Conservation (phyloP, 306 rosid species). For the Cicer cuneatum region DNA sequence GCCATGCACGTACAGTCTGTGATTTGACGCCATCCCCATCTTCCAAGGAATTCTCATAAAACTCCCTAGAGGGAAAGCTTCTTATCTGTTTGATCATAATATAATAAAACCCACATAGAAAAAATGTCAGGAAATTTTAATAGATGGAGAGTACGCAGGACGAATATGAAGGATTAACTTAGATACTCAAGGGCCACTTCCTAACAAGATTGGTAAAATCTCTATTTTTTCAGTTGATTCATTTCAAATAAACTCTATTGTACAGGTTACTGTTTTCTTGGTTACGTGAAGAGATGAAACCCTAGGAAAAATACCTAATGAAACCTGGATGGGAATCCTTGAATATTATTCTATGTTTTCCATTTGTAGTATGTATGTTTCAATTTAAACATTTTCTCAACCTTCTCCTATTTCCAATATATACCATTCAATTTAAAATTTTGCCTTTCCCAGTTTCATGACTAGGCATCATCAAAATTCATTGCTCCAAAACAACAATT, state of each 20-base stretch:
- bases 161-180: constrained; percentile 6
- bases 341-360: constrained; percentile 2
- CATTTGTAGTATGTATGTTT: background rate
- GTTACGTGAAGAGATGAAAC: constrained; percentile 23
- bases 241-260: background rate
- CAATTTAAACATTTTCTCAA: constrained; percentile 12
- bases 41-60: constrained; percentile 76
- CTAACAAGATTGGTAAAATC: constrained; percentile 17
- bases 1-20: constrained; percentile 78
- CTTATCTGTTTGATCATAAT: constrained; percentile 64
- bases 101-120: constrained; percentile 16
- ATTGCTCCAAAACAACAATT: constrained; percentile 24
- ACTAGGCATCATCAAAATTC: constrained; percentile 13
- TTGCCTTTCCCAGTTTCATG: constrained; percentile 1
- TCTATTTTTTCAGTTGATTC: constrained; percentile 10
- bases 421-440: constrained; percentile 10
- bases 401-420: background rate
- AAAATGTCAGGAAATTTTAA: constrained; percentile 26
- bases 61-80: constrained; percentile 89
- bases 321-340: background rate
- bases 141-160: constrained; percentile 23
- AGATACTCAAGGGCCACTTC: constrained; percentile 2
- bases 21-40: constrained; percentile 68
- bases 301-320: constrained; percentile 16
- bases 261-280: background rate